Evolutionary conservation across 345 rosid genomes (phyloP), one percentile per base, ranked within the genome.

Genomic region (Corymbia maculata): DNA sequence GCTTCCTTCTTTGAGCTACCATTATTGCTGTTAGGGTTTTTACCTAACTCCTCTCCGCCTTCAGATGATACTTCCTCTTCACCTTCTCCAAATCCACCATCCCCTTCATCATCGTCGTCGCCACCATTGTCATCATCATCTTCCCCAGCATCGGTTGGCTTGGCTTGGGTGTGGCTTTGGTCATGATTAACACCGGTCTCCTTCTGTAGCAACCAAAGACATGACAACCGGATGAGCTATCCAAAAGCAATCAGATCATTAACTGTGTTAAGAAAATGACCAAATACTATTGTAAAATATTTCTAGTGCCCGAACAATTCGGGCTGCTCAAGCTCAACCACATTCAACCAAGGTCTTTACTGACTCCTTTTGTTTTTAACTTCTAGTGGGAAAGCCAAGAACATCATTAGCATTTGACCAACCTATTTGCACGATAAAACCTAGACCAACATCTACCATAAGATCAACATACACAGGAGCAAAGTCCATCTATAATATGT

Each of bases 131-230:
- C 92, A 9, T 91, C 93, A 86, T 93, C 92, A 21, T 91, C 95
- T 79, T 92, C 97, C 88, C 90, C 95, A 36, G 95, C 98, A 91
- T 95, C 98, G 49, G 87, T 89, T 61, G 92, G 94, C 91, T 93
- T 87, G 64, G 19, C 52, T 47, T 13, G 61, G 68, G 61, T 52
- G 86, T 91, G 92, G 88, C 85, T 82, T 68, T 86, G 91, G 16
- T 64, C 36, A 16, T 68, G 82, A 84, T 51, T 85, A 80, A 92
- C 93, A 57, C 93, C 93, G 87, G 88, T 88, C 89, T 89, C 88
- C 88, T 66, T 86, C 26, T 90, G 86, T 87, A 89, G 42, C 45
- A 88, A 68, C 70, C 86, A 17, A 52, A 51, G 87, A 51, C 28
- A 13, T 8, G 47, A 85, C 45, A 17, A 52, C 32, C 32, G 19